phyloP scores from a whole-genome alignment of 306 rosid genomes.

The Dalbergia cultrata region DNA sequence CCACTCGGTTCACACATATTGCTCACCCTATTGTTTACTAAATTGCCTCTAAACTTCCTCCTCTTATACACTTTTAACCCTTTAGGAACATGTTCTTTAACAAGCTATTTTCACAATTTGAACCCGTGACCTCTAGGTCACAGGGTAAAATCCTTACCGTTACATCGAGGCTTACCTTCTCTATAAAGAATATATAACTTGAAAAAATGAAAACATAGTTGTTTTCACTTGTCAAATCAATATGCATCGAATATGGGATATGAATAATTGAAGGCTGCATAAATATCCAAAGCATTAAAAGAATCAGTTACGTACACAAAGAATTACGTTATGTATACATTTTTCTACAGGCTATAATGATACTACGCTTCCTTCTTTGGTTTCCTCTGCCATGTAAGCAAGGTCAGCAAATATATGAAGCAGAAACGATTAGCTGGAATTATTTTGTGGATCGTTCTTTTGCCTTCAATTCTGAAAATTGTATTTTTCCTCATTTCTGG shows the following conservation, averaged over 20 bases:
- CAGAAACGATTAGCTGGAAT: conserved; percentile 27
- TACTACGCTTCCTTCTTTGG: conserved; percentile 36
- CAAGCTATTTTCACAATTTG: too few species aligned
- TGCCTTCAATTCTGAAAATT: not conserved
- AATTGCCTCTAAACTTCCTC: too few species aligned
- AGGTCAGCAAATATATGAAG: conserved; percentile 28
- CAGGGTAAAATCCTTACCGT: too few species aligned
- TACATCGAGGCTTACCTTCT: not conserved
- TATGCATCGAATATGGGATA: conserved; percentile 32
- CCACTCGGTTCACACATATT: too few species aligned
- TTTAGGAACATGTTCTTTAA: too few species aligned
- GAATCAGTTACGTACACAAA: conserved; percentile 45
- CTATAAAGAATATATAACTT: conserved; percentile 8
- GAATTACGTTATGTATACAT: conserved; percentile 35
- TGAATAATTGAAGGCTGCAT: conserved; percentile 29
- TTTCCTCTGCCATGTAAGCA: conserved; percentile 39
- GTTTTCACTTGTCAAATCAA: conserved; percentile 2
- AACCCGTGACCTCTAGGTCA: too few species aligned
- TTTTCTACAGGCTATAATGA: not conserved
- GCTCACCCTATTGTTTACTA: too few species aligned
- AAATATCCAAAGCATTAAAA: conserved; percentile 45
- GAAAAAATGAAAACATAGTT: not conserved
- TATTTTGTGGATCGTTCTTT: conserved; percentile 12
- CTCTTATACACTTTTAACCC: too few species aligned
- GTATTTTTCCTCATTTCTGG: conserved; percentile 24